phyloP scores from a whole-genome alignment of 768 basidiomycete species.

The Candolleomyces aberdarensis region DNA sequence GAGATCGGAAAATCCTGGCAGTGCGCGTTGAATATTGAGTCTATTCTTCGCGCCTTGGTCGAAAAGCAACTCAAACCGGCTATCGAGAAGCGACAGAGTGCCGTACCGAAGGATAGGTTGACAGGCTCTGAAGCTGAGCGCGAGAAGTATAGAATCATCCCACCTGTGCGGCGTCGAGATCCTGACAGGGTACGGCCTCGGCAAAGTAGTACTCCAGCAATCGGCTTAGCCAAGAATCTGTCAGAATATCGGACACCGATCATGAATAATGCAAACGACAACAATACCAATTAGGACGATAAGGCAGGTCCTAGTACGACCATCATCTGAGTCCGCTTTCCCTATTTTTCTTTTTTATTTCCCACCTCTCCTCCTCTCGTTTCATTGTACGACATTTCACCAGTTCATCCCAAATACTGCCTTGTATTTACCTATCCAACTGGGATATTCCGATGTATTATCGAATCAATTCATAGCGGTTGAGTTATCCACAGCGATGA shows the following conservation, averaged over 20 bases:
- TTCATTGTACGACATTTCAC: neutral
- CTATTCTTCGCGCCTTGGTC: constrained; percentile 42
- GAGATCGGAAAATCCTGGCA: constrained; percentile 55
- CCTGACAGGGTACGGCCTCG: neutral
- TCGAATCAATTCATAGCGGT: too few relatives aligned
- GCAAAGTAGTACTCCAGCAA: neutral
- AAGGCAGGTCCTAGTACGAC: neutral
- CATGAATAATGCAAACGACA: too few relatives aligned
- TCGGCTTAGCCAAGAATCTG: neutral
- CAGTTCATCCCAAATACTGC: too few relatives aligned
- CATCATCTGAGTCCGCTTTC: neutral
- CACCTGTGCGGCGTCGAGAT: constrained; percentile 1
- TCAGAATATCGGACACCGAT: neutral
- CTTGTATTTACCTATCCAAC: too few relatives aligned
- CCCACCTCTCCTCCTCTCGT: neutral
- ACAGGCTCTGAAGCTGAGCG: neutral
- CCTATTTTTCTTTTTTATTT: neutral
- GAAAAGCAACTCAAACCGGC: constrained; percentile 40
- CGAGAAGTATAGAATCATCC: constrained; percentile 4
- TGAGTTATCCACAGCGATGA: too few relatives aligned
- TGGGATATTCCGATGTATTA: too few relatives aligned
- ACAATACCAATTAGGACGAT: neutral
- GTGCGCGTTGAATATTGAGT: constrained; percentile 47
- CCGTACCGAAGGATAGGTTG: neutral
- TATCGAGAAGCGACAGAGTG: constrained; percentile 22